A percentile compares a stretch with the other conserved stretches of the same genome.
phyloP scores from a whole-genome alignment of 2,329 filamentous ascomycete species.

The Colletotrichum liaoningense region DNA sequence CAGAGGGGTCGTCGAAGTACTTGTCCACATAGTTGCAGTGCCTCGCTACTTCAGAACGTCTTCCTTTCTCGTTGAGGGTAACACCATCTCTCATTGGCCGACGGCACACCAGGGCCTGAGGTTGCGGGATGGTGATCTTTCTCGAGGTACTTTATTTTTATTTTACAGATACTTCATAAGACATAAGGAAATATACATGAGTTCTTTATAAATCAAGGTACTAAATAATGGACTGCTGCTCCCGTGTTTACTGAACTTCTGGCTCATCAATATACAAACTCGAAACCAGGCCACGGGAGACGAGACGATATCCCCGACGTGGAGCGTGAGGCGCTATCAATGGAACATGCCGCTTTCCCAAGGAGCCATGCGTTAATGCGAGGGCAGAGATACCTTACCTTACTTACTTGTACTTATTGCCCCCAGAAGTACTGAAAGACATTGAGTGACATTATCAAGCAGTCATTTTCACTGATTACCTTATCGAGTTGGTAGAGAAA shows the following conservation, averaged over 20 bases:
- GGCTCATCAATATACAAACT: background rate
- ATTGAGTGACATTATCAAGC: background rate
- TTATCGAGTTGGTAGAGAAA: too few species aligned
- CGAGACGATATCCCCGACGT: constrained; percentile 28
- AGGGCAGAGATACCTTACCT: background rate
- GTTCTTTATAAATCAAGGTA: background rate
- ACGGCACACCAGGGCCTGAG: background rate
- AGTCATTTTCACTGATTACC: too few species aligned
- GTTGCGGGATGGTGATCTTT: constrained; percentile 1
- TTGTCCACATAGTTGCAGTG: too few species aligned
- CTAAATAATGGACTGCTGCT: too few species aligned
- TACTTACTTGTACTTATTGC: background rate
- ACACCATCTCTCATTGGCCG: background rate
- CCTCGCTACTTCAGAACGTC: background rate
- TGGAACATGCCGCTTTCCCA: background rate
- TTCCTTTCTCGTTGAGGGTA: background rate
- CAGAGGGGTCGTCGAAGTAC: background rate
- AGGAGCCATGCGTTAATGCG: constrained; percentile 25
- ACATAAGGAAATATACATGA: too few species aligned
- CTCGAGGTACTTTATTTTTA: background rate
- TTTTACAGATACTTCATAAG: too few species aligned
- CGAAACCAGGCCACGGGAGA: constrained; percentile 20
- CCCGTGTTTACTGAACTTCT: background rate
- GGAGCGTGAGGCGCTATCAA: constrained; percentile 8
- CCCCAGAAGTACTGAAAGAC: background rate